Conservation (phyloP, 1,284 basidiomycete genomes). For the Quambalaria eucalypti region DNA sequence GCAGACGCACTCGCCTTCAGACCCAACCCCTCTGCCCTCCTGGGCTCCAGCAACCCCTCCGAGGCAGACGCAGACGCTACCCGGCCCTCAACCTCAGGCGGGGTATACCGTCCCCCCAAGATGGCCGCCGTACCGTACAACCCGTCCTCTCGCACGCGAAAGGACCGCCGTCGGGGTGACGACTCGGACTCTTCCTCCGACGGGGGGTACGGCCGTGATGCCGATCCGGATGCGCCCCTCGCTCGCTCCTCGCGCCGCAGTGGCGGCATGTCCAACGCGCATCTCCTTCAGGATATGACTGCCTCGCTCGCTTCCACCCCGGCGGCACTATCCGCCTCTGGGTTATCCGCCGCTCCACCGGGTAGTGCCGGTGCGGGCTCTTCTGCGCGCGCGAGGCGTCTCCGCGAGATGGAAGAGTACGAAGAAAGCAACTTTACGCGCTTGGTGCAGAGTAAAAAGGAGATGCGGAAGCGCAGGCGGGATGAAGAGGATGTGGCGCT, state of each 20-base stretch:
- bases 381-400: conserved; percentile 61
- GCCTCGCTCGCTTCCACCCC: conserved; percentile 38
- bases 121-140: conserved; percentile 83
- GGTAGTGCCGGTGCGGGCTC: conserved; percentile 6
- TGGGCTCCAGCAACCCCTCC: conserved; percentile 36
- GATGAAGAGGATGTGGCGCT: conserved; percentile 88
- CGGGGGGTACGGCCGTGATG: conserved; percentile 48
- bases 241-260: conserved; percentile 3
- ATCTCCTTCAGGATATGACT: conserved; percentile 38
- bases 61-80: conserved; percentile 41
- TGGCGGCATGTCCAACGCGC: conserved; percentile 27
- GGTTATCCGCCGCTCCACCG: conserved; percentile 23
- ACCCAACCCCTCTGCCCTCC: conserved; percentile 60
- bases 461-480: conserved; percentile 63
- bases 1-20: conserved; percentile 80
- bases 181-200: conserved; percentile 58
- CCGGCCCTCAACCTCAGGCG: conserved; percentile 45
- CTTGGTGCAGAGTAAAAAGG: conserved; percentile 82
- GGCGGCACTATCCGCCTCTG: conserved; percentile 37
- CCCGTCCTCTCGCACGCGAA: conserved; percentile 53
- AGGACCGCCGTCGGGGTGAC: conserved; percentile 50
- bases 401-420: conserved; percentile 76
- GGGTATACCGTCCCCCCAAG: conserved; percentile 86
- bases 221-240: not conserved
- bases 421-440: conserved; percentile 95